Percentiles rank a stretch among this genome's conserved stretches.
phyloP scores from a whole-genome alignment of 768 basidiomycete genomes.

The Suillus fuscotomentosus region DNA sequence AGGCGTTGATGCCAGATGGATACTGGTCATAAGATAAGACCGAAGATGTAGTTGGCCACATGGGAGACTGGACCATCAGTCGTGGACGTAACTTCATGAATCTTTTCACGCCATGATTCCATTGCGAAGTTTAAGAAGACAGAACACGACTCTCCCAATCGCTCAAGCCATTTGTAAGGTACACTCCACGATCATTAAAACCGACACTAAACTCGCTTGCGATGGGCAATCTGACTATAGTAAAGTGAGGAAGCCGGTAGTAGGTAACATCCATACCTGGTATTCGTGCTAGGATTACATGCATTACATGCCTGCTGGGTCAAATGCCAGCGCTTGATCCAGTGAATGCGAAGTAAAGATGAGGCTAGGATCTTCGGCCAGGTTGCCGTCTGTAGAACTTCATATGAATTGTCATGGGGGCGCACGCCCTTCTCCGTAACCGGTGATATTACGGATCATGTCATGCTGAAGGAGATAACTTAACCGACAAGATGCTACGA shows the following conservation, averaged over 20 bases:
- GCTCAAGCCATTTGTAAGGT: conserved; percentile 32
- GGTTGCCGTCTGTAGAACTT: conserved; percentile 43
- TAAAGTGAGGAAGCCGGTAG: background rate
- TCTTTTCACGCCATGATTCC: conserved; percentile 49
- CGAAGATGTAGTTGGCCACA: conserved; percentile 58
- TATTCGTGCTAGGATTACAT: conserved; percentile 50
- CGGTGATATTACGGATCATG: conserved; percentile 71
- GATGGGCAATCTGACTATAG: conserved; percentile 40
- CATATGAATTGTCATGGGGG: conserved; percentile 55
- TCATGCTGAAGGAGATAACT: conserved; percentile 59
- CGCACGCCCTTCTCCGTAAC: conserved; percentile 63
- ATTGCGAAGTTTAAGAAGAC: conserved; percentile 48
- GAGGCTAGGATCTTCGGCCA: conserved; percentile 57
- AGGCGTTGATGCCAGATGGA: conserved; percentile 41
- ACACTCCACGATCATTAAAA: conserved; percentile 62
- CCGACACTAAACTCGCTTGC: conserved; percentile 77
- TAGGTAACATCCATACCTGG: conserved; percentile 34
- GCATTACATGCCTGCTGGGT: conserved; percentile 37
- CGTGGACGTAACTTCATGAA: conserved; percentile 46
- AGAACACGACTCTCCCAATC: conserved; percentile 36
- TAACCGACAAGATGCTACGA: conserved; percentile 7
- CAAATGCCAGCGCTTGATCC: conserved; percentile 38
- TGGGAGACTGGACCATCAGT: conserved; percentile 47
- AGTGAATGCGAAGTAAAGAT: conserved; percentile 54
- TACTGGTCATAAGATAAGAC: conserved; percentile 44